Conservation (phyloP, 371 early-diverging fungal genomes). For the Syncephalastrum contaminatum region DNA sequence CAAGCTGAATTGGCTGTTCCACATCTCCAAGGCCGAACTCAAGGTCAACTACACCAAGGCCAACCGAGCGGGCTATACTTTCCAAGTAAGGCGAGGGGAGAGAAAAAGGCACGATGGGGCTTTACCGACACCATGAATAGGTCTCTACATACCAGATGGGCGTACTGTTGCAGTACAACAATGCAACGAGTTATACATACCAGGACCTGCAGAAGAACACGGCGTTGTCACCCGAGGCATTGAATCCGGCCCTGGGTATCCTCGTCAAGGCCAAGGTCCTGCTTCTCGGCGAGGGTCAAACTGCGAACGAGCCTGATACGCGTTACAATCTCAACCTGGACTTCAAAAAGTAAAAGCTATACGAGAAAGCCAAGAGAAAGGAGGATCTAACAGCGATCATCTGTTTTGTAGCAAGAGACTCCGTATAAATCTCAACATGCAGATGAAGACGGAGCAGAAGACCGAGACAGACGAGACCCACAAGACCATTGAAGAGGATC, state of each 20-base stretch:
- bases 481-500: slow-evolving; percentile 85
- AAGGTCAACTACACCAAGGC: slow-evolving; percentile 78
- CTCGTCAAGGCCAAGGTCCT: slow-evolving; percentile 85
- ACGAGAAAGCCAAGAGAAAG: neutral
- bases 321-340: slow-evolving; percentile 77
- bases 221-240: slow-evolving; percentile 64
- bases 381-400: too few species aligned
- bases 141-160: slow-evolving; percentile 91
- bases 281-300: slow-evolving; percentile 43
- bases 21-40: slow-evolving; percentile 85
- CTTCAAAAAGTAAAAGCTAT: slow-evolving; percentile 69
- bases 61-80: slow-evolving; percentile 68
- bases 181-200: slow-evolving; percentile 57
- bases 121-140: slow-evolving; percentile 11
- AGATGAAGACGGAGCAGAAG: slow-evolving; percentile 84
- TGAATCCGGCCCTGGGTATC: slow-evolving; percentile 70
- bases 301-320: slow-evolving; percentile 53
- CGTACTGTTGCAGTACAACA: slow-evolving; percentile 84
- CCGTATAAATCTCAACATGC: slow-evolving; percentile 81
- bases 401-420: slow-evolving; percentile 68
- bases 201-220: slow-evolving; percentile 71
- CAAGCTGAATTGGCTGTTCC: slow-evolving; percentile 92
- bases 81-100: slow-evolving; percentile 49
- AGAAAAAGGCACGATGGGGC: neutral
- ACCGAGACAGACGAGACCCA: slow-evolving; percentile 86